Evolutionary conservation across 2,329 filamentous ascomycete genomes (phyloP).

Genomic region (Apiospora phragmitis): DNA sequence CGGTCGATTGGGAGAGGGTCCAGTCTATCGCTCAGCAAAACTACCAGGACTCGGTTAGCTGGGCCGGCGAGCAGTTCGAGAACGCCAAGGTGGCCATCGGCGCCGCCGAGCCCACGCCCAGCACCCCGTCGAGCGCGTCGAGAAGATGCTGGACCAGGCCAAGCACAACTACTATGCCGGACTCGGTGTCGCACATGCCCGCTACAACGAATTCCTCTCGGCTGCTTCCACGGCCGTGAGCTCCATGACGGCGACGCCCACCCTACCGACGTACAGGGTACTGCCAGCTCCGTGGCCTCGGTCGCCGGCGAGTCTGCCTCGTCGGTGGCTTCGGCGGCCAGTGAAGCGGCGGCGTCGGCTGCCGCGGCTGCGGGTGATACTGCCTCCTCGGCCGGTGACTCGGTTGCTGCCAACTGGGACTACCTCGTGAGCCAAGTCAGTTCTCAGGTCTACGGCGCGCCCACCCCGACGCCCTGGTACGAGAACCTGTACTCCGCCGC

Average conservation of each 20-base stretch:
- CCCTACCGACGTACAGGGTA: slow-evolving; percentile 53
- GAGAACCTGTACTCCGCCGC: slow-evolving; percentile 45
- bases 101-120: slow-evolving; percentile 60
- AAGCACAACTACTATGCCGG: slow-evolving; percentile 74
- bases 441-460: slow-evolving; percentile 68
- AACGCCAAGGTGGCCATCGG: slow-evolving; percentile 67
- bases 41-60: slow-evolving; percentile 68
- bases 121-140: slow-evolving; percentile 47
- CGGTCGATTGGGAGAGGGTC: slow-evolving; percentile 49
- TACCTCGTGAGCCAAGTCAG: slow-evolving; percentile 64
- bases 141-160: slow-evolving; percentile 62
- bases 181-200: slow-evolving; percentile 74
- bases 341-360: slow-evolving; percentile 50
- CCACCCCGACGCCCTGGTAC: slow-evolving; percentile 60
- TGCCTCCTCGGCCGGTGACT: slow-evolving; percentile 38
- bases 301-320: slow-evolving; percentile 48
- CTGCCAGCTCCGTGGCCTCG: slow-evolving; percentile 46
- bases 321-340: slow-evolving; percentile 43
- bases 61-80: slow-evolving; percentile 71
- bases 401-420: slow-evolving; percentile 58
- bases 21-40: slow-evolving; percentile 69
- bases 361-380: slow-evolving; percentile 49
- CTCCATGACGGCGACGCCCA: slow-evolving; percentile 58
- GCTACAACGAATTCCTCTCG: slow-evolving; percentile 73
- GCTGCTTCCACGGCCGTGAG: slow-evolving; percentile 72